These are phyloP conservation scores for Lenzites betulinus DNA, from an alignment of 768 basidiomycete species.

Conservation along the genomic window DNA sequence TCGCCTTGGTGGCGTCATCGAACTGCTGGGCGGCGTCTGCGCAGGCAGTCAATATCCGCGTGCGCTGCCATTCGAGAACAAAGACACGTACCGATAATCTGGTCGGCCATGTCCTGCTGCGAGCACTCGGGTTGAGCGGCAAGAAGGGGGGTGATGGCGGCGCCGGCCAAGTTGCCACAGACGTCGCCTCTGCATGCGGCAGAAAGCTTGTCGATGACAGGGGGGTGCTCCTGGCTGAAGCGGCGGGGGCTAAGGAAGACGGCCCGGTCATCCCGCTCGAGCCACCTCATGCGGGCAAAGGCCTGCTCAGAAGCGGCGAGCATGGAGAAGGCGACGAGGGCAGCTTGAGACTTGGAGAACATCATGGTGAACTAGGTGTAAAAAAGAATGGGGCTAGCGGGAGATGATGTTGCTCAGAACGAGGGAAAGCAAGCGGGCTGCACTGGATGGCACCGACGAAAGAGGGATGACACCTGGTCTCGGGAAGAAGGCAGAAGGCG, in stretches of 20 bases:
- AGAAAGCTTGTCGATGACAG: slow-evolving; percentile 46
- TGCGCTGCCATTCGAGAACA: background rate
- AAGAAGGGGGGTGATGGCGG: slow-evolving; percentile 52
- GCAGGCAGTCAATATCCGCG: background rate
- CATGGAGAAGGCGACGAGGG: slow-evolving; percentile 21
- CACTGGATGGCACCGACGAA: slow-evolving; percentile 28
- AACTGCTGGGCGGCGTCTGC: slow-evolving; percentile 56
- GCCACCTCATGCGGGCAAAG: slow-evolving; percentile 42
- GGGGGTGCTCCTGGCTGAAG: slow-evolving; percentile 53
- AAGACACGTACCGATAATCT: slow-evolving; percentile 49
- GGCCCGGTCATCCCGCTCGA: slow-evolving; percentile 49
- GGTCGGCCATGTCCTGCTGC: slow-evolving; percentile 59
- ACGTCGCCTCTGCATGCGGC: slow-evolving; percentile 50
- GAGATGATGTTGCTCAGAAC: slow-evolving; percentile 9
- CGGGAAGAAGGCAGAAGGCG: slow-evolving; percentile 39
- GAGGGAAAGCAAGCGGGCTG: slow-evolving; percentile 28
- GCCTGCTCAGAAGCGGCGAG: slow-evolving; percentile 26
- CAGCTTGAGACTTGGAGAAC: slow-evolving; percentile 25
- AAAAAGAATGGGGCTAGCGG: slow-evolving; percentile 11
- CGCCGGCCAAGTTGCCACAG: slow-evolving; percentile 51
- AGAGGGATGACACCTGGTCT: slow-evolving; percentile 46
- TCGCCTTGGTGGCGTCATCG: slow-evolving; percentile 48
- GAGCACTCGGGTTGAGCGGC: slow-evolving; percentile 54
- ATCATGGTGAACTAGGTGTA: slow-evolving; percentile 22
- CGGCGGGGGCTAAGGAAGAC: slow-evolving; percentile 53